A percentile compares a stretch with the other conserved stretches of the same genome.
Conservation (phyloP, 768 basidiomycete genomes). For the Pilatotrama ljubarskyi region DNA sequence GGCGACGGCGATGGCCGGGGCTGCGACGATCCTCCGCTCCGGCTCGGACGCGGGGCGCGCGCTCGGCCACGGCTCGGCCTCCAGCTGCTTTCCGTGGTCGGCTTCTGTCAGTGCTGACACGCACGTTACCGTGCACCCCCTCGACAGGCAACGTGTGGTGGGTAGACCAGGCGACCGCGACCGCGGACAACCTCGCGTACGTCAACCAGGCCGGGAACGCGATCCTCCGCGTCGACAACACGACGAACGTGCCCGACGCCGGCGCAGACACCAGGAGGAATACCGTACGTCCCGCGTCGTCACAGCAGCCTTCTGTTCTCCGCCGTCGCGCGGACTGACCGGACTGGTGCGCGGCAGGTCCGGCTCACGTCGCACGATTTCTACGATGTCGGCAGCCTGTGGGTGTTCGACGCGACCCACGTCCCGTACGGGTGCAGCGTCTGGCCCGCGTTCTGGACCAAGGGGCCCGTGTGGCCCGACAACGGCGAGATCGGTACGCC, state of each 20-base stretch:
- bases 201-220: constrained; percentile 62
- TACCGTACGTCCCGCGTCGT: constrained; percentile 51
- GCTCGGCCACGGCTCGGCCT: background rate
- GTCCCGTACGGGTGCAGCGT: constrained; percentile 61
- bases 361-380: constrained; percentile 45
- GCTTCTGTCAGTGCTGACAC: background rate
- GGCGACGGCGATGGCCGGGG: background rate
- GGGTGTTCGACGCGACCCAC: constrained; percentile 48
- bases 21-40: too few species aligned
- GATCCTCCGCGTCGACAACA: constrained; percentile 76
- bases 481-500: constrained; percentile 39
- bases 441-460: constrained; percentile 43
- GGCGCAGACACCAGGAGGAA: constrained; percentile 49
- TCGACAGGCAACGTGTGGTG: constrained; percentile 68
- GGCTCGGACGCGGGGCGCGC: background rate
- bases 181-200: constrained; percentile 52
- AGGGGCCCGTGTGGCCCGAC: constrained; percentile 42
- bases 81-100: too few species aligned
- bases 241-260: constrained; percentile 47
- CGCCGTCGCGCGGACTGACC: background rate
- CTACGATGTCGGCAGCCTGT: constrained; percentile 46
- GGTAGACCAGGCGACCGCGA: constrained; percentile 49
- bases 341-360: constrained; percentile 31
- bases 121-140: background rate
- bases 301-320: too few species aligned